These are phyloP conservation scores for Nannizziopsis barbatae DNA, from an alignment of 2,329 filamentous ascomycete species.

Conservation along the genomic window DNA sequence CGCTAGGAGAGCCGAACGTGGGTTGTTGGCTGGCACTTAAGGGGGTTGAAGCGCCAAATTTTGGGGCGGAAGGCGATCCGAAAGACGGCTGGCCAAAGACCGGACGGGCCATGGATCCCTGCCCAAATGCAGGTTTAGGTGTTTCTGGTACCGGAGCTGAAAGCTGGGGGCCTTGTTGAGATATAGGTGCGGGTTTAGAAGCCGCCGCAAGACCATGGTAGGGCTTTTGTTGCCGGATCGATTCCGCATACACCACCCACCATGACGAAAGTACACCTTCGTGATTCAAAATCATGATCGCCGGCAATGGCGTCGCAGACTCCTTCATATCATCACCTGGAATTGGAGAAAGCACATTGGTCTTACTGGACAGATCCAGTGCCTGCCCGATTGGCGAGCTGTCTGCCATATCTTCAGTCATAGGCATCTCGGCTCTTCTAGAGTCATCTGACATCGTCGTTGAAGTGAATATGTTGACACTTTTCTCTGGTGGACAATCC, in stretches of 20 bases:
- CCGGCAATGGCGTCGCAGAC: conserved; percentile 70
- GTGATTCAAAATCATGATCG: conserved; percentile 73
- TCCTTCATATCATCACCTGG: conserved; percentile 65
- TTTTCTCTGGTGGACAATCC: conserved; percentile 48
- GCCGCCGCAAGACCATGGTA: conserved; percentile 58
- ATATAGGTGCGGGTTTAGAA: conserved; percentile 23
- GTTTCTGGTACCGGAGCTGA: conserved; percentile 16
- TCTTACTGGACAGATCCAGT: conserved; percentile 71
- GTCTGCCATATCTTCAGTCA: conserved; percentile 54
- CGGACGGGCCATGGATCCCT: conserved; percentile 18
- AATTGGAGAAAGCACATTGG: conserved; percentile 68
- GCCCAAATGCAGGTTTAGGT: conserved; percentile 16
- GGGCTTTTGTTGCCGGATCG: conserved; percentile 59
- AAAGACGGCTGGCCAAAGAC: conserved; percentile 27
- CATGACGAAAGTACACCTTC: conserved; percentile 75
- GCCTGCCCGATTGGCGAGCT: conserved; percentile 68
- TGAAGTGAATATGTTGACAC: conserved; percentile 59
- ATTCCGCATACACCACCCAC: conserved; percentile 88
- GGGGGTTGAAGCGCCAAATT: conserved; percentile 16
- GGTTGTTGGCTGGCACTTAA: conserved; percentile 10
- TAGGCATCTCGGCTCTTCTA: conserved; percentile 62
- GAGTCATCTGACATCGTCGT: conserved; percentile 64
- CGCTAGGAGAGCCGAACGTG: conserved; percentile 21
- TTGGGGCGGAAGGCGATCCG: conserved; percentile 23
- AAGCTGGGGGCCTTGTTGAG: conserved; percentile 18